These are phyloP conservation scores for Phylloporus scabripes DNA, from an alignment of 768 basidiomycete genomes.

Conservation along the genomic window DNA sequence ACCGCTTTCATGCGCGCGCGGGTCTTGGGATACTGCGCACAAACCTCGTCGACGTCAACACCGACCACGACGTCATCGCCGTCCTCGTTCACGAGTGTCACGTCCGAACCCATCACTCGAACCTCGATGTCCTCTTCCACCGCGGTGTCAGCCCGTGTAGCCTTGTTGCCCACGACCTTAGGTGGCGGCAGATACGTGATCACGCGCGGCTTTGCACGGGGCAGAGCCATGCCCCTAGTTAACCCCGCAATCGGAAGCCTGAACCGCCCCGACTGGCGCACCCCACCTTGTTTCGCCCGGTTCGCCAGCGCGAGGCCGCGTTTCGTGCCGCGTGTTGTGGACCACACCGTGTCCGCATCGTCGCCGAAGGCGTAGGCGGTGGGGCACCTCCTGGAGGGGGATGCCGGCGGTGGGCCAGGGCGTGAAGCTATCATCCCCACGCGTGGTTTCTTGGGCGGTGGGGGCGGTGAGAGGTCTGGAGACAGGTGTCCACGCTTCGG, in stretches of 20 bases:
- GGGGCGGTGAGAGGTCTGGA: neutral
- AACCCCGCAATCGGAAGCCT: conserved; percentile 16
- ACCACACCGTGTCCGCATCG: conserved; percentile 21
- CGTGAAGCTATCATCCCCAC: neutral
- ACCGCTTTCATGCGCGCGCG: conserved; percentile 23
- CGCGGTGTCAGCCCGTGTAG: neutral
- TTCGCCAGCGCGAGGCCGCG: neutral
- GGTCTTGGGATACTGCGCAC: conserved; percentile 14
- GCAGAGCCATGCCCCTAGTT: neutral
- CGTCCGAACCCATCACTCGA: conserved; percentile 20
- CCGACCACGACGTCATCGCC: conserved; percentile 9
- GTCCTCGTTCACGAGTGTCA: conserved; percentile 27
- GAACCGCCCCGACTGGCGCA: conserved; percentile 19
- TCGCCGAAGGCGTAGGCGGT: conserved; percentile 21
- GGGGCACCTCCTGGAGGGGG: neutral
- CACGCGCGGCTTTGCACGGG: conserved; percentile 15
- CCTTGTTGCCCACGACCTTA: conserved; percentile 1
- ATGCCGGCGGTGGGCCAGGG: no score
- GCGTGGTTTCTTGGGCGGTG: neutral
- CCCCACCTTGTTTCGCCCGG: neutral
- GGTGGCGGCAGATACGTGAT: conserved; percentile 29
- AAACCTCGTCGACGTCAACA: conserved; percentile 15
- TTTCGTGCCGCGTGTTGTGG: conserved; percentile 4
- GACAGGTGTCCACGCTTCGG: conserved; percentile 4
- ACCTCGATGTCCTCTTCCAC: conserved; percentile 3